Conservation (phyloP, 108 stramenopile species). For the Cylindrotheca fusiformis region DNA sequence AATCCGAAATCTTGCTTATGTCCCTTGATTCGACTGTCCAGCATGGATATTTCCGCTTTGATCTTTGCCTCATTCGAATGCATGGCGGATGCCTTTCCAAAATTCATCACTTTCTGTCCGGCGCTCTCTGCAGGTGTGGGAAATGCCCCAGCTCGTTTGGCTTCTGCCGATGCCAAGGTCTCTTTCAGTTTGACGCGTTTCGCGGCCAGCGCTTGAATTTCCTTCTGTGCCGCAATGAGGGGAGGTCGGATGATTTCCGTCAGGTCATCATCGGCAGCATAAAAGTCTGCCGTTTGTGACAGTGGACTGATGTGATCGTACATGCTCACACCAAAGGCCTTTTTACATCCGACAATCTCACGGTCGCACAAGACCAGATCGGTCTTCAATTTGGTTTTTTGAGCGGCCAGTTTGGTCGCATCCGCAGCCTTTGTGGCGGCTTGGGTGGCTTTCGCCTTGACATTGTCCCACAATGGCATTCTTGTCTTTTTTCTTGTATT, state of each 20-base stretch:
- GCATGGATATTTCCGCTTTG: constrained; percentile 64
- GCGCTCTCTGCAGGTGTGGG: constrained; percentile 53
- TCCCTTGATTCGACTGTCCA: constrained; percentile 55
- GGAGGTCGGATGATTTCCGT: constrained; percentile 63
- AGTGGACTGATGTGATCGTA: constrained; percentile 74
- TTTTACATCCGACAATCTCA: constrained; percentile 55
- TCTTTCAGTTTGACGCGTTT: constrained; percentile 61
- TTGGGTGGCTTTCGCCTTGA: constrained; percentile 38
- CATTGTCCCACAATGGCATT: constrained; percentile 54
- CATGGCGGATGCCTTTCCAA: constrained; percentile 55
- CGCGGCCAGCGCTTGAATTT: constrained; percentile 68
- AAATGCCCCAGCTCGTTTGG: constrained; percentile 53
- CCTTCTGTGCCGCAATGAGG: constrained; percentile 65
- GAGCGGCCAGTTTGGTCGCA: constrained; percentile 47
- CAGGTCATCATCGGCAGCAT: constrained; percentile 58
- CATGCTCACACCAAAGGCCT: constrained; percentile 78
- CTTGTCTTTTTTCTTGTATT: no score
- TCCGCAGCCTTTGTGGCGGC: no score
- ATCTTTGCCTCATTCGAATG: constrained; percentile 69
- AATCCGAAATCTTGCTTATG: constrained; percentile 79
- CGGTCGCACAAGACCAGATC: constrained; percentile 75
- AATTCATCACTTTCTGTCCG: constrained; percentile 65
- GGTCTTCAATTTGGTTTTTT: constrained; percentile 65
- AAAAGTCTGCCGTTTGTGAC: constrained; percentile 66
- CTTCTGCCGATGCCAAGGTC: constrained; percentile 50